Evolutionary conservation across 805 yeast species (phyloP).

Genomic region (Yarrowia sp.): DNA sequence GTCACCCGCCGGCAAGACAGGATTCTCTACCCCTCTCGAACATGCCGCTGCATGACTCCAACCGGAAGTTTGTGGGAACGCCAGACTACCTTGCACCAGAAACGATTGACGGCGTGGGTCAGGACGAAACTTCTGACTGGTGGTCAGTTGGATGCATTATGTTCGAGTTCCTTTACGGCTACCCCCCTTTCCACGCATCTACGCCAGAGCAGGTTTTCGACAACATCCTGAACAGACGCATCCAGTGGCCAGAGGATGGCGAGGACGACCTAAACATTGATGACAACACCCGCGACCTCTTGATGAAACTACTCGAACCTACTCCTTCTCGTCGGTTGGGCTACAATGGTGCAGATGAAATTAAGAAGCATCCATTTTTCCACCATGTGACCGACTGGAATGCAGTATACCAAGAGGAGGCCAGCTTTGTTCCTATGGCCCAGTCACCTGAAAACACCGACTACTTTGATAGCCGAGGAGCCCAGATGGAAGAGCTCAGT

Average conservation of each 20-base stretch:
- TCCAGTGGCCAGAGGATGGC: slow-evolving; percentile 79
- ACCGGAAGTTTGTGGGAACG: slow-evolving; percentile 83
- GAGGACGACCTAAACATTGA: slow-evolving; percentile 42
- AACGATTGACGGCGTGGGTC: slow-evolving; percentile 79
- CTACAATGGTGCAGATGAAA: slow-evolving; percentile 68
- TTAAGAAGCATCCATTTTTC: slow-evolving; percentile 77
- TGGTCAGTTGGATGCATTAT: slow-evolving; percentile 97
- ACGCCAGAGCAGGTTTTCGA: slow-evolving; percentile 79
- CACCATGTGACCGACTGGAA: slow-evolving; percentile 66
- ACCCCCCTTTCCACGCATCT: slow-evolving; percentile 88
- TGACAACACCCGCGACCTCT: slow-evolving; percentile 70
- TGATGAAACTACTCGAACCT: slow-evolving; percentile 56
- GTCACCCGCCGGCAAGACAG: background rate
- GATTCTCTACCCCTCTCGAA: slow-evolving; percentile 38
- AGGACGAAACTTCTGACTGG: slow-evolving; percentile 91
- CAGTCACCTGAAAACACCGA: slow-evolving; percentile 86
- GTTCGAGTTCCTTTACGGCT: slow-evolving; percentile 88
- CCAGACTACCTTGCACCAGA: slow-evolving; percentile 98
- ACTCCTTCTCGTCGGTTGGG: slow-evolving; percentile 75
- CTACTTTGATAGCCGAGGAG: slow-evolving; percentile 90
- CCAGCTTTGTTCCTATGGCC: slow-evolving; percentile 73
- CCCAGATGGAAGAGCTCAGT: slow-evolving; percentile 58
- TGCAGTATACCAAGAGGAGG: slow-evolving; percentile 64
- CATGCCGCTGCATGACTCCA: slow-evolving; percentile 66
- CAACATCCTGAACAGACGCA: slow-evolving; percentile 68